Conservation (phyloP, 495 filamentous ascomycete genomes). For the Thermothielavioides terrestris region DNA sequence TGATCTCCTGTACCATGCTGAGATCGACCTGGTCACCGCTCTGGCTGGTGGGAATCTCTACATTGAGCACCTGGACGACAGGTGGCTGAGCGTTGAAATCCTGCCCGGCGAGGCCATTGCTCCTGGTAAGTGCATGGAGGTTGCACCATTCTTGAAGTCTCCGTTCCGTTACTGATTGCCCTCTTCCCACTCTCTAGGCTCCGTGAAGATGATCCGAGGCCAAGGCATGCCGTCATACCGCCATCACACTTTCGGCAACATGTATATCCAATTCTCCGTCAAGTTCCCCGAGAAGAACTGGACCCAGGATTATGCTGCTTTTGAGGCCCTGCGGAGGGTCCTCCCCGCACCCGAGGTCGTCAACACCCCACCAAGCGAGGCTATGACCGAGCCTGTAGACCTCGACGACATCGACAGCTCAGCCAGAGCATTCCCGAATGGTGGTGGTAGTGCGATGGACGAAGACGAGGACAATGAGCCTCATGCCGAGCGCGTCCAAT, state of each 20-base stretch:
- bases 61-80: constrained; percentile 94
- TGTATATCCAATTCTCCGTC: constrained; percentile 96
- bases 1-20: constrained; percentile 89
- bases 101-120: constrained; percentile 87
- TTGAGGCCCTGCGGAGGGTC: constrained; percentile 65
- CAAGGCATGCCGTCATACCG: constrained; percentile 98
- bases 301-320: constrained; percentile 47
- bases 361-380: constrained; percentile 58
- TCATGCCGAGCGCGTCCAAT: constrained; percentile 90
- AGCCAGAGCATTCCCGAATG: constrained; percentile 68
- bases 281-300: constrained; percentile 76
- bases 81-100: constrained; percentile 89
- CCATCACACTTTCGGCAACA: constrained; percentile 92
- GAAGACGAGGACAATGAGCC: constrained; percentile 69
- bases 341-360: constrained; percentile 62
- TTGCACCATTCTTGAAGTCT: background rate
- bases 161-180: background rate
- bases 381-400: constrained; percentile 76
- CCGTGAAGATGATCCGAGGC: constrained; percentile 88
- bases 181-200: constrained; percentile 44
- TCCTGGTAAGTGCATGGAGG: constrained; percentile 66
- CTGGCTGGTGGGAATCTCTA: constrained; percentile 80
- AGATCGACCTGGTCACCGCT: constrained; percentile 94
- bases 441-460: constrained; percentile 53
- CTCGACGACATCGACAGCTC: constrained; percentile 77